Conservation (phyloP, 495 filamentous ascomycete species). For the Annulohypoxylon stygium region DNA sequence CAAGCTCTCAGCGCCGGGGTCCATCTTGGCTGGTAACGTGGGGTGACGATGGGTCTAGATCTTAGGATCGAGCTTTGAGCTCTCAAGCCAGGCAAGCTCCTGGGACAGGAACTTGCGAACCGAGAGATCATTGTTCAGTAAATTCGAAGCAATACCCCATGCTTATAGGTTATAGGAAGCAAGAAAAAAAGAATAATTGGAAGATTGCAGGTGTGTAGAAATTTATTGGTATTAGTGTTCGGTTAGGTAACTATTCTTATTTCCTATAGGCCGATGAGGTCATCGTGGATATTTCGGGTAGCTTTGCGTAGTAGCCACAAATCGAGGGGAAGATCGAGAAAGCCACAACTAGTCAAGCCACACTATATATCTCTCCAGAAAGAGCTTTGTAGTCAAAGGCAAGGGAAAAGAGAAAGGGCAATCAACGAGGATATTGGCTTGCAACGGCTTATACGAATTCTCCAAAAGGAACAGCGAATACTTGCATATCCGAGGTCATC, state of each 20-base stretch:
- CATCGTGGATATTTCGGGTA: conserved; percentile 26
- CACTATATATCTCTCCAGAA: conserved; percentile 10
- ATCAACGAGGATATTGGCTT: not conserved
- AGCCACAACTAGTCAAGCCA: conserved; percentile 28
- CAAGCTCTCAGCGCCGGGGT: conserved; percentile 38
- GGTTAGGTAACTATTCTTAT: conserved; percentile 27
- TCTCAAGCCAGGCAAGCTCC: conserved; percentile 51
- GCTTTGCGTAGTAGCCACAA: conserved; percentile 15
- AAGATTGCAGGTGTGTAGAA: not conserved
- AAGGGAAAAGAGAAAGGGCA: conserved; percentile 3
- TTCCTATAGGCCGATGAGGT: conserved; percentile 46
- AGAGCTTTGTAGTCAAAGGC: conserved; percentile 18
- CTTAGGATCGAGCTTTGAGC: conserved; percentile 31
- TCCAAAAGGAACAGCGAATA: not conserved
- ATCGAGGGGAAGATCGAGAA: not conserved
- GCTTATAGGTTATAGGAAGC: conserved; percentile 14
- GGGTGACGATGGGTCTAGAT: conserved; percentile 35
- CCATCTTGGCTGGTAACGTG: conserved; percentile 43
- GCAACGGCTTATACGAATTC: conserved; percentile 2
- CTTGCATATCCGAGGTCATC: conserved; percentile 19
- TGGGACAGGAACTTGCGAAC: conserved; percentile 52
- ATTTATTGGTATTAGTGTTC: conserved; percentile 26
- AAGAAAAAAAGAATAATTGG: not conserved
- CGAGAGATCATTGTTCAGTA: conserved; percentile 42
- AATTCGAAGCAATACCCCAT: conserved; percentile 29